Conservation (phyloP, 2,329 filamentous ascomycete species). For the Epichloe hybrida region DNA sequence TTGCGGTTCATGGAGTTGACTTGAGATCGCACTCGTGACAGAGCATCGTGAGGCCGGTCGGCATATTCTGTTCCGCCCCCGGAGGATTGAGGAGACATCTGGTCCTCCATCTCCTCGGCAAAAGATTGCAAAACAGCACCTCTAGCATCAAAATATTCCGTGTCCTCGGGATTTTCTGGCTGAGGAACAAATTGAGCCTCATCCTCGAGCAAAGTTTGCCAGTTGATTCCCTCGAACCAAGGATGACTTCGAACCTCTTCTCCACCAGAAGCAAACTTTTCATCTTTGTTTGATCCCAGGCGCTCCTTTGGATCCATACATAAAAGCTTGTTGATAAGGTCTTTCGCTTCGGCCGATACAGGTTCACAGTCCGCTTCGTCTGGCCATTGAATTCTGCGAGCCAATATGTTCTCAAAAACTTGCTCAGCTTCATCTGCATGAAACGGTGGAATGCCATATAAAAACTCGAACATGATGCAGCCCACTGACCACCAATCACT, state of each 20-base stretch:
- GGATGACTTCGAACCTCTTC: constrained; percentile 80
- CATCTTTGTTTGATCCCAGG: constrained; percentile 72
- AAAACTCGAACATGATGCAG: constrained; percentile 92
- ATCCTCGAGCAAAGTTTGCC: constrained; percentile 84
- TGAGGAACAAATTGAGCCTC: constrained; percentile 92
- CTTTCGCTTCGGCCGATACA: constrained; percentile 77
- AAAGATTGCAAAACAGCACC: constrained; percentile 89
- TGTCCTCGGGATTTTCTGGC: constrained; percentile 88
- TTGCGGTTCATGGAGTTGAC: constrained; percentile 78
- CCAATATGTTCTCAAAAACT: constrained; percentile 93
- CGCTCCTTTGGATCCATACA: constrained; percentile 71
- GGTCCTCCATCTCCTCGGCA: constrained; percentile 86
- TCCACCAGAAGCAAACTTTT: constrained; percentile 71
- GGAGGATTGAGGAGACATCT: constrained; percentile 57
- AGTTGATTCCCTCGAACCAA: constrained; percentile 81
- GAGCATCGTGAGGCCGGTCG: constrained; percentile 85
- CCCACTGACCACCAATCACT: constrained; percentile 99
- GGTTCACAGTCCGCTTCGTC: constrained; percentile 60
- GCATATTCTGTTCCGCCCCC: constrained; percentile 63
- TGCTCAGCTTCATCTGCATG: constrained; percentile 80
- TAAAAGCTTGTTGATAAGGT: constrained; percentile 85
- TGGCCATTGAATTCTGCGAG: constrained; percentile 84
- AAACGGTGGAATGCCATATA: constrained; percentile 89
- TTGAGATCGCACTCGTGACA: constrained; percentile 79
- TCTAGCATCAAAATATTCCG: constrained; percentile 89